phyloP scores from a whole-genome alignment of 345 rosid species.

The Boechera stricta region DNA sequence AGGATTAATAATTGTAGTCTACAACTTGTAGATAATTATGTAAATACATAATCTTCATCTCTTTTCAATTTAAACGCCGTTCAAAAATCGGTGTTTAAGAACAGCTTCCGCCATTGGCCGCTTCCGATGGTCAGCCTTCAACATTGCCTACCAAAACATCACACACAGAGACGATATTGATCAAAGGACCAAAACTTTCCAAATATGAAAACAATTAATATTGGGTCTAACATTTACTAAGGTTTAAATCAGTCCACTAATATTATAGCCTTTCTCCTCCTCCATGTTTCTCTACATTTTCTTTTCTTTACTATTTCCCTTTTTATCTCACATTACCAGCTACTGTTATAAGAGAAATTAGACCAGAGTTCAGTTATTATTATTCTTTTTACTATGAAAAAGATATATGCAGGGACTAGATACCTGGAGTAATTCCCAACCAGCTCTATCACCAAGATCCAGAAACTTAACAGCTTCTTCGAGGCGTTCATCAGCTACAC shows the following conservation, averaged over 20 bases:
- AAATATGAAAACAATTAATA: background rate
- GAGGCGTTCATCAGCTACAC: slow-evolving; percentile 86
- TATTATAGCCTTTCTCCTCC: background rate
- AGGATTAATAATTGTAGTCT: background rate
- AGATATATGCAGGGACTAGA: background rate
- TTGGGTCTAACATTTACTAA: background rate
- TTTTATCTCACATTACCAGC: background rate
- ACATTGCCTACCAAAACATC: slow-evolving; percentile 69
- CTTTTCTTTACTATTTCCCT: background rate
- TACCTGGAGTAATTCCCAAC: slow-evolving; percentile 97
- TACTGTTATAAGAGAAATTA: background rate
- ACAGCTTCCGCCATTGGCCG: slow-evolving; percentile 86
- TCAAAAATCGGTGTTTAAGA: slow-evolving; percentile 72
- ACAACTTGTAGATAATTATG: background rate
- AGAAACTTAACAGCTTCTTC: slow-evolving; percentile 86
- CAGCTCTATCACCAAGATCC: slow-evolving; percentile 79
- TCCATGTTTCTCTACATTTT: background rate
- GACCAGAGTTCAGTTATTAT: background rate
- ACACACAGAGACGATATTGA: background rate
- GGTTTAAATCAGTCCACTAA: background rate
- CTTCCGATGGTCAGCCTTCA: slow-evolving; percentile 72
- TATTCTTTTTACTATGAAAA: background rate
- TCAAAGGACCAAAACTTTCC: slow-evolving; percentile 8
- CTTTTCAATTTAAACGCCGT: slow-evolving; percentile 50
- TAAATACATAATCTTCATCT: slow-evolving; percentile 5